These are phyloP conservation scores for Yarrowia keelungensis DNA, from an alignment of 805 yeast species.

Conservation along the genomic window DNA sequence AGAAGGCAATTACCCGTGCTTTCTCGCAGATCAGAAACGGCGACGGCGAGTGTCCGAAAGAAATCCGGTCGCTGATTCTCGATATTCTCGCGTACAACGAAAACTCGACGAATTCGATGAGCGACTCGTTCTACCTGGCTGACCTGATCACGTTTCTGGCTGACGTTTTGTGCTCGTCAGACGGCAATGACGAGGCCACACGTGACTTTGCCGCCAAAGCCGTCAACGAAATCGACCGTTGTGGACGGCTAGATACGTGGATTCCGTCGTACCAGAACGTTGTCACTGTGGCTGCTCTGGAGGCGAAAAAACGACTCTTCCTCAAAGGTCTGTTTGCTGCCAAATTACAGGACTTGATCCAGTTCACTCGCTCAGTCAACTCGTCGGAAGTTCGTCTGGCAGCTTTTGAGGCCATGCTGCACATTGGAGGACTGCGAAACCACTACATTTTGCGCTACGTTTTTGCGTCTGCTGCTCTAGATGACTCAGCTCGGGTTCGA, in stretches of 20 bases:
- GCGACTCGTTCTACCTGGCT: conserved; percentile 72
- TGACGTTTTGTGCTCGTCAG: conserved; percentile 33
- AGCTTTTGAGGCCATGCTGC: conserved; percentile 73
- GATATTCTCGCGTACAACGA: conserved; percentile 83
- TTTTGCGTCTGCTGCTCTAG: conserved; percentile 63
- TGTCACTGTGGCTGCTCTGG: conserved; percentile 63
- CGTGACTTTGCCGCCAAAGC: conserved; percentile 56
- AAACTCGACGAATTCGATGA: conserved; percentile 76
- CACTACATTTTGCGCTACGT: conserved; percentile 64
- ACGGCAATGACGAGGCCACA: conserved; percentile 25
- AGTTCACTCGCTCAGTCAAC: conserved; percentile 58
- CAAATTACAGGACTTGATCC: conserved; percentile 61
- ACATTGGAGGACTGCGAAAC: conserved; percentile 80
- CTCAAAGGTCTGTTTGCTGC: conserved; percentile 60
- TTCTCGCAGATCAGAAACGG: conserved; percentile 67
- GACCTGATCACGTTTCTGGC: conserved; percentile 61
- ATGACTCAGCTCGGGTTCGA: conserved; percentile 61
- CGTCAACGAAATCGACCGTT: conserved; percentile 72
- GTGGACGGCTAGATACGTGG: conserved; percentile 84
- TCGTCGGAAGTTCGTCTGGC: conserved; percentile 63
- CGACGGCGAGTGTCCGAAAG: conserved; percentile 66
- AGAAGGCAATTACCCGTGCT: conserved; percentile 69
- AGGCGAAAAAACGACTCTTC: conserved; percentile 66
- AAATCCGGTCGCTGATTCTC: conserved; percentile 66
- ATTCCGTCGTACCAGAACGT: conserved; percentile 71